Evolutionary conservation across 495 filamentous ascomycete species (phyloP), one percentile per base, ranked within the genome.

Genomic region (Hypoxylon subgilvum): DNA sequence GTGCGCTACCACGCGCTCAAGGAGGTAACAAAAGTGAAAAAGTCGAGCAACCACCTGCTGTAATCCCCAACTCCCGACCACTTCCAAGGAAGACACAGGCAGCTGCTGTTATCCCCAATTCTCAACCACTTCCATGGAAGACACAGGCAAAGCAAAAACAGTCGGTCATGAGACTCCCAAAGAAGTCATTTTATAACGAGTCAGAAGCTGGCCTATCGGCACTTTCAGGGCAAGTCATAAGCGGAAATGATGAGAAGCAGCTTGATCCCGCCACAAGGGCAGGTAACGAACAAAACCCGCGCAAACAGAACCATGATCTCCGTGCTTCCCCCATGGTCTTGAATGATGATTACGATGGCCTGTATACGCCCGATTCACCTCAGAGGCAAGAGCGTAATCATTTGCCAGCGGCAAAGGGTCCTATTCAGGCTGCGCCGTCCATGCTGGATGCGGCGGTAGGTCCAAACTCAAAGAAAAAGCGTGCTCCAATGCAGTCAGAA

Each of bases 391-490:
- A 63, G 3, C 23, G 23, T 4, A 43, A 28, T 17, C 10, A n/a
- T 16, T 21, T 18, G 6, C 35, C 40, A 19, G 21, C 43, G 14
- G 16, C 9, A 2, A 34, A 47, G 40, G 0, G 13, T 30, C 3
- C 17, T 3, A 42, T 14, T 12, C 42, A 42, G 32, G 13, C 7
- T 2, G 34, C 32, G 6, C 38, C 12, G 6, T 8, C 1, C 1
- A 23, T 5, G 8, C 10, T 28, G 6, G 12, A 44, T 9, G 10
- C 21, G 3, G 32, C 12, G 7, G 19, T 58, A 35, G 44, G 54
- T 0, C 32, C 61, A 0, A 59, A 59, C 31, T 59, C 54, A 18
- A 59, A 55, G 45, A 64, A 51, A 50, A 64, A 59, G 54, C 44
- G 54, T 9, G 55, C 43, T 10, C 44, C 45, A 22, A 12, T 46